Percentiles rank a stretch among this genome's conserved stretches.
These are phyloP conservation scores for Hyphopichia buzzinii DNA, from an alignment of 1,139 yeast genomes.

Conservation along the genomic window DNA sequence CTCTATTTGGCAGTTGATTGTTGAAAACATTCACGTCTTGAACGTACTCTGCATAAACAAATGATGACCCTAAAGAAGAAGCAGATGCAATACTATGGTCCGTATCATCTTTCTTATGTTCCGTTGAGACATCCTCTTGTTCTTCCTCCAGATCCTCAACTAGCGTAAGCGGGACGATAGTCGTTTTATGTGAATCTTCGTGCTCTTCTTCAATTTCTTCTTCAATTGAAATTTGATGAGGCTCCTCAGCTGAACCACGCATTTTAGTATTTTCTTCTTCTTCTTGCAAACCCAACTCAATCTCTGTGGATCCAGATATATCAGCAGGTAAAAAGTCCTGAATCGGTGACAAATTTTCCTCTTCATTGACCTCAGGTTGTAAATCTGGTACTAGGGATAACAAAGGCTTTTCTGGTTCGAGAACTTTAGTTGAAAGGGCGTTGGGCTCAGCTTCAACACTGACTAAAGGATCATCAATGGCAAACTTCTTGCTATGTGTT, in stretches of 20 bases:
- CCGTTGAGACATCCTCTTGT: background rate
- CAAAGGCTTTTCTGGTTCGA: background rate
- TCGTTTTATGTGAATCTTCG: background rate
- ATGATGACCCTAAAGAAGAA: conserved; percentile 1
- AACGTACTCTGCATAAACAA: conserved; percentile 4
- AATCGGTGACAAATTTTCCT: conserved; percentile 11
- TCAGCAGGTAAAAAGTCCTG: conserved; percentile 17
- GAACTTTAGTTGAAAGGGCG: too few relatives aligned
- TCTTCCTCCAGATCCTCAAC: conserved; percentile 2
- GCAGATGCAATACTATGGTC: background rate
- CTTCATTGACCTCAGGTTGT: background rate
- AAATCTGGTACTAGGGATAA: background rate
- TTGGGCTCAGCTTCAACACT: background rate
- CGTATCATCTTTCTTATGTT: background rate
- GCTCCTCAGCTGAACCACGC: background rate
- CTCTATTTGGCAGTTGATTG: background rate
- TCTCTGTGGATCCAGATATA: conserved; percentile 20
- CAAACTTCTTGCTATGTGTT: background rate
- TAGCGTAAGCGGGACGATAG: conserved; percentile 1
- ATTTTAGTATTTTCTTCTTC: background rate
- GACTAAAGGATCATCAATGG: background rate
- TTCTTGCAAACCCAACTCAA: conserved; percentile 6
- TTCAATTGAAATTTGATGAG: background rate
- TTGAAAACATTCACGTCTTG: conserved; percentile 2
- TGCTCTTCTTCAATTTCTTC: background rate